A percentile compares a stretch with the other conserved stretches of the same genome.
Conservation (phyloP, 306 rosid species). For the Glycine latifolia region DNA sequence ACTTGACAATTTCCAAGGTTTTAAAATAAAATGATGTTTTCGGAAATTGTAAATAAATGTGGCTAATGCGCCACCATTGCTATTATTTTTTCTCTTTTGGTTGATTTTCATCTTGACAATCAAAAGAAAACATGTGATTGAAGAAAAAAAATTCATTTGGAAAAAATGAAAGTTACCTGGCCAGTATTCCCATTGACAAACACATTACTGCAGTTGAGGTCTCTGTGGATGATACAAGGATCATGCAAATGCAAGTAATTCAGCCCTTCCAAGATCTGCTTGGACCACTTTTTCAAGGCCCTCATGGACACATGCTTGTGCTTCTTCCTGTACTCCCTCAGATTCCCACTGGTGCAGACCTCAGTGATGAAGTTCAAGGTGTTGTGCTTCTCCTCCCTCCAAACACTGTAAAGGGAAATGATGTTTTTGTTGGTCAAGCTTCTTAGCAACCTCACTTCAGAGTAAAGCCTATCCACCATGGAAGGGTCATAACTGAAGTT, state of each 20-base stretch:
- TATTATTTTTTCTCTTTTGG: not conserved
- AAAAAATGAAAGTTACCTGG: constrained; percentile 55
- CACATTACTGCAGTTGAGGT: constrained; percentile 90
- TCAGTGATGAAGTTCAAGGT: constrained; percentile 84
- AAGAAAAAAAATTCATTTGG: not conserved
- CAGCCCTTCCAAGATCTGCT: constrained; percentile 75
- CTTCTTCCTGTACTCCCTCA: constrained; percentile 83
- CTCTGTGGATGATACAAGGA: constrained; percentile 90
- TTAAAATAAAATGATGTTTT: no score
- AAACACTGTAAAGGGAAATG: constrained; percentile 63
- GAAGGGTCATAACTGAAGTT: constrained; percentile 71
- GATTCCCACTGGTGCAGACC: constrained; percentile 84
- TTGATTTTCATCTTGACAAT: constrained; percentile 1
- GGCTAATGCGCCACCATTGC: no score
- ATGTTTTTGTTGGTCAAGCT: constrained; percentile 67
- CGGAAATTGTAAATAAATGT: no score
- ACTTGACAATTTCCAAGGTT: not conserved
- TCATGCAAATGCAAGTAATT: constrained; percentile 78
- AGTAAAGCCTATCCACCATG: constrained; percentile 75
- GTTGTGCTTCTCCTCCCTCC: constrained; percentile 63
- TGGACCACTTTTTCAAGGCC: constrained; percentile 89
- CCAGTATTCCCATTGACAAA: constrained; percentile 90
- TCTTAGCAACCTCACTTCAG: constrained; percentile 78
- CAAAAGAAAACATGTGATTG: constrained; percentile 26
- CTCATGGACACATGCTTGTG: constrained; percentile 76